Percentiles rank a stretch among this genome's conserved stretches.
Conservation (phyloP, 2,329 filamentous ascomycete species). For the Zymoseptoria tritici region DNA sequence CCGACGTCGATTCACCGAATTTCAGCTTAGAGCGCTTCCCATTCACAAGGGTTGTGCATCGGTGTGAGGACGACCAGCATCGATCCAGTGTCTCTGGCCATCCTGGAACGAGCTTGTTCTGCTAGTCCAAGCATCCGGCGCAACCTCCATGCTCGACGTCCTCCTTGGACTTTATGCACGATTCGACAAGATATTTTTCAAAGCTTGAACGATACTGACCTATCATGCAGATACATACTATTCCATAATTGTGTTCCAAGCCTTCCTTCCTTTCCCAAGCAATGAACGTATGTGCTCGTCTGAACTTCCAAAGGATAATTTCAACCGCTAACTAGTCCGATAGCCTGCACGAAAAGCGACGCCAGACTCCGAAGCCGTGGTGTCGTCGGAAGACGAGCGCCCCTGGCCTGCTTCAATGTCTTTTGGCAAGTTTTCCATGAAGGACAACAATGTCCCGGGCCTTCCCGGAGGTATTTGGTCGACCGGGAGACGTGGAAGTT, state of each 20-base stretch:
- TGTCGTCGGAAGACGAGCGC: constrained; percentile 86
- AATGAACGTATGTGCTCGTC: constrained; percentile 18
- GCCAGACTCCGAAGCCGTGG: constrained; percentile 87
- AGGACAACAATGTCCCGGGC: constrained; percentile 33
- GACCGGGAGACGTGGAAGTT: constrained; percentile 24
- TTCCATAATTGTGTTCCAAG: constrained; percentile 2
- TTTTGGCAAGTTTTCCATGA: constrained; percentile 35
- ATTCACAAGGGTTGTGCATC: too few relatives aligned
- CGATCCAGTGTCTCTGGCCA: neutral
- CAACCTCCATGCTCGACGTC: neutral
- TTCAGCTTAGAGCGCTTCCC: too few relatives aligned
- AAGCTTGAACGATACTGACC: neutral
- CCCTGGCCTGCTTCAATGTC: constrained; percentile 47
- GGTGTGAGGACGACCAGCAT: too few relatives aligned
- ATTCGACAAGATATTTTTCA: neutral
- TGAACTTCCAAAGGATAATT: neutral
- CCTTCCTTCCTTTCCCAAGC: constrained; percentile 5
- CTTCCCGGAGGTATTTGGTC: constrained; percentile 34
- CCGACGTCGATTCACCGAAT: too few relatives aligned
- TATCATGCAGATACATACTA: constrained; percentile 11
- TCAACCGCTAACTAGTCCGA: constrained; percentile 9
- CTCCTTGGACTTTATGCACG: neutral
- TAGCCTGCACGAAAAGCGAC: constrained; percentile 64
- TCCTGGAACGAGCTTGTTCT: neutral
- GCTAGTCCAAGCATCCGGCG: neutral